Percentiles rank a stretch among this genome's conserved stretches.
phyloP scores from a whole-genome alignment of 805 yeast genomes.

The Metschnikowia lachancei region DNA sequence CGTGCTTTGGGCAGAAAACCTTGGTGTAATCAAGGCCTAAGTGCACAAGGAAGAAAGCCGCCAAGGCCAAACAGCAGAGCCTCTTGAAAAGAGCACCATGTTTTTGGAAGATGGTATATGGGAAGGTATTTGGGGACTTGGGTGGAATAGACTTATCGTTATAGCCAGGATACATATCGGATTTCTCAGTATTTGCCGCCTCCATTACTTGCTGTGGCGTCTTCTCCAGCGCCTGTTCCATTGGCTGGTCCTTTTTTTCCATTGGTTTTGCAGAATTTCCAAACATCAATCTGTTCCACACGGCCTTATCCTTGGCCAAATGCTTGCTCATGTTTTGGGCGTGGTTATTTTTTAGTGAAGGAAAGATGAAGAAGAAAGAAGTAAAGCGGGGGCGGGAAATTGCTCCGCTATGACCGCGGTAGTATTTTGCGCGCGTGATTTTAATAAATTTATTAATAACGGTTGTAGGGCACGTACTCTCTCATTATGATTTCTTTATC shows the following conservation, averaged over 20 bases:
- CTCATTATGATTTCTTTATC: too few relatives aligned
- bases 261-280: conserved; percentile 11
- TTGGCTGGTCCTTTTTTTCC: neutral
- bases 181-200: neutral
- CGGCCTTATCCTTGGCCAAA: conserved; percentile 16
- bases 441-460: too few relatives aligned
- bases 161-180: neutral
- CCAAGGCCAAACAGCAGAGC: neutral
- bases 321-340: conserved; percentile 13
- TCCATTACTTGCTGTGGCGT: too few relatives aligned
- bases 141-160: neutral
- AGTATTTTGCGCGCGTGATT: too few relatives aligned
- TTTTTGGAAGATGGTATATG: neutral
- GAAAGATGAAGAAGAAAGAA: neutral
- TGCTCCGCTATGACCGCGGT: too few relatives aligned
- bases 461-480: too few relatives aligned
- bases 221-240: too few relatives aligned
- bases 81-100: neutral
- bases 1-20: neutral
- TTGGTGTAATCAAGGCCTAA: neutral
- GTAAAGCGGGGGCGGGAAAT: neutral
- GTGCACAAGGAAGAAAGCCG: neutral
- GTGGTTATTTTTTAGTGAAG: neutral
- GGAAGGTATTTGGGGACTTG: too few relatives aligned
- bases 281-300: conserved; percentile 19